These are phyloP conservation scores for Paxillus ammoniavirescens DNA, from an alignment of 768 basidiomycete genomes.

Conservation along the genomic window DNA sequence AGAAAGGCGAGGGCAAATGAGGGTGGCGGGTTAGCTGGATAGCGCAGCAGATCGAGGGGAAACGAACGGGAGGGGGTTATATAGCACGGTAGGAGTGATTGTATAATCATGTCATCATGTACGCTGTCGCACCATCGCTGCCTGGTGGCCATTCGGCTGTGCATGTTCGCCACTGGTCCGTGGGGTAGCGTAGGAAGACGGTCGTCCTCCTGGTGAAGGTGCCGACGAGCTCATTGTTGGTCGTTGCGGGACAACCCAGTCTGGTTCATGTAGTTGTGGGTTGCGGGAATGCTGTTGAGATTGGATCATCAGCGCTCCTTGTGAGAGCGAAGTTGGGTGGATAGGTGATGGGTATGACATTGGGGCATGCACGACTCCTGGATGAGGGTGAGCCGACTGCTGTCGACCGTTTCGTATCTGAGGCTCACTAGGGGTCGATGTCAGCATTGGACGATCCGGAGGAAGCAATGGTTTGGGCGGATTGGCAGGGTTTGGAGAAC, in stretches of 20 bases:
- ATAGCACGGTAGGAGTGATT: not conserved
- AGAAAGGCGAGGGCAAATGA: constrained; percentile 20
- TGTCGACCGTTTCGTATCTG: constrained; percentile 38
- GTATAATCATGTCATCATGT: constrained; percentile 33
- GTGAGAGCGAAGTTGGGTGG: constrained; percentile 46
- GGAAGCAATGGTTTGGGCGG: constrained; percentile 31
- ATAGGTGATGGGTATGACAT: constrained; percentile 45
- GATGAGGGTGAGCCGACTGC: constrained; percentile 40
- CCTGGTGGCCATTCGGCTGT: constrained; percentile 44
- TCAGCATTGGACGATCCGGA: constrained; percentile 47
- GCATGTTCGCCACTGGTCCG: constrained; percentile 45
- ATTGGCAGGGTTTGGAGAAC: constrained; percentile 24
- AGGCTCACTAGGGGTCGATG: constrained; percentile 37
- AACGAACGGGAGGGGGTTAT: constrained; percentile 14
- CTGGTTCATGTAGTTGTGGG: constrained; percentile 46
- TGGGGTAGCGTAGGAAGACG: constrained; percentile 49
- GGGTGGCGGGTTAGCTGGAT: constrained; percentile 26
- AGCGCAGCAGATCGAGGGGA: constrained; percentile 19
- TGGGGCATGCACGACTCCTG: constrained; percentile 39
- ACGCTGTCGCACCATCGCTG: constrained; percentile 49
- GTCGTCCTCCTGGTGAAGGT: constrained; percentile 41
- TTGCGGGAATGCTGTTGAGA: constrained; percentile 38
- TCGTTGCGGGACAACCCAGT: constrained; percentile 37
- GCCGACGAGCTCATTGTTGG: constrained; percentile 34
- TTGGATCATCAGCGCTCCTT: constrained; percentile 44